Percentiles rank a stretch among this genome's conserved stretches.
phyloP scores from a whole-genome alignment of 202 grass and related monocot genomes.

The Sporobolus alterniflorus region DNA sequence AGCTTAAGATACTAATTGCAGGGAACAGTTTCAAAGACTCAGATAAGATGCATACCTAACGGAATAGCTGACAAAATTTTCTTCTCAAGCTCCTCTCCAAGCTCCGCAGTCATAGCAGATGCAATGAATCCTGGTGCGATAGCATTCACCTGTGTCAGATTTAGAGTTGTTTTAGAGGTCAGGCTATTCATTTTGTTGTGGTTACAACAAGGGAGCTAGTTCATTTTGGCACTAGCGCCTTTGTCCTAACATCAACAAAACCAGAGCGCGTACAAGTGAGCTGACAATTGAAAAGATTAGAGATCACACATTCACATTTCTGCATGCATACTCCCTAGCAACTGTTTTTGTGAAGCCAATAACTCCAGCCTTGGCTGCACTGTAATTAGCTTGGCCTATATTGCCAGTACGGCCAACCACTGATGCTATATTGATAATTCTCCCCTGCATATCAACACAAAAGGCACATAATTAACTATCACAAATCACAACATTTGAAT shows the following conservation, averaged over 20 bases:
- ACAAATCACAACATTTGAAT: not conserved
- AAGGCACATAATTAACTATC: conserved; percentile 9
- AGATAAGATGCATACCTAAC: conserved; percentile 58
- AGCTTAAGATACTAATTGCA: not conserved
- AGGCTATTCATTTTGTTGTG: no score
- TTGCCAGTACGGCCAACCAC: conserved; percentile 91
- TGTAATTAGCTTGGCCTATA: conserved; percentile 95
- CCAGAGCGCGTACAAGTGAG: not conserved
- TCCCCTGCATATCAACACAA: conserved; percentile 65
- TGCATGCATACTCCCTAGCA: conserved; percentile 97
- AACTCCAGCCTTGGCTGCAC: conserved; percentile 91
- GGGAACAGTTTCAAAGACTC: not conserved
- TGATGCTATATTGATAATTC: conserved; percentile 92
- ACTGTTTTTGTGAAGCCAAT: conserved; percentile 98
- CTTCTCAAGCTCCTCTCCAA: conserved; percentile 82
- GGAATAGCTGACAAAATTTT: conserved; percentile 84
- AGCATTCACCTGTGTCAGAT: conserved; percentile 80
- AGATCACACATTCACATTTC: conserved; percentile 78
- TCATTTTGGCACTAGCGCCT: no score
- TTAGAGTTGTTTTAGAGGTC: conserved; percentile 36
- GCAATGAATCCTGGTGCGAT: conserved; percentile 95
- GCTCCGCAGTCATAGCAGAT: conserved; percentile 94
- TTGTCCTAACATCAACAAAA: no score
- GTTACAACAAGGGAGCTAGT: no score
- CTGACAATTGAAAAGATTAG: conserved; percentile 23